A percentile compares a stretch with the other conserved stretches of the same genome.
Conservation (phyloP, 495 filamentous ascomycete genomes). For the Aspergillus carlsbadensis region DNA sequence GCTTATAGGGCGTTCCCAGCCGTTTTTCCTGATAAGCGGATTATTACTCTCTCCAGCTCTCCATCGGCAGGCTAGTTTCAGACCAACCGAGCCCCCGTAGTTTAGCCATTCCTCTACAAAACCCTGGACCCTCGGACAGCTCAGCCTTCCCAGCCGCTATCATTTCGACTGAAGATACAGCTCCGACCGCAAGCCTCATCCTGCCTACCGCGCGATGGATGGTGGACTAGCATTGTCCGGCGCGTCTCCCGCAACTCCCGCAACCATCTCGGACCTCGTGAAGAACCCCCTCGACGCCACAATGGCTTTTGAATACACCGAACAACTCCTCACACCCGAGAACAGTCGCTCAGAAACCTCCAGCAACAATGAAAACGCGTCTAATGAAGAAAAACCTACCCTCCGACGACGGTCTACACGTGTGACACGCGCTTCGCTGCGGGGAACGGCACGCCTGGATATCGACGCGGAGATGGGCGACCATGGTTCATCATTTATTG, state of each 20-base stretch:
- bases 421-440: constrained; percentile 42
- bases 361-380: constrained; percentile 49
- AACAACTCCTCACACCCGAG: constrained; percentile 48
- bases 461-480: constrained; percentile 15
- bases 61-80: constrained; percentile 11
- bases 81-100: constrained; percentile 8
- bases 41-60: constrained; percentile 9
- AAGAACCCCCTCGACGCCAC: constrained; percentile 31
- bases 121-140: neutral
- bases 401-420: constrained; percentile 43
- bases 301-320: constrained; percentile 43
- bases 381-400: constrained; percentile 39
- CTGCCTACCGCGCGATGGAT: constrained; percentile 13
- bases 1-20: neutral
- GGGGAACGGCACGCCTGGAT: constrained; percentile 28
- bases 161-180: neutral
- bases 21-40: constrained; percentile 19
- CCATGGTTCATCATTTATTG: constrained; percentile 14
- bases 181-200: constrained; percentile 3
- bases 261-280: constrained; percentile 32
- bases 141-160: neutral
- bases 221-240: constrained; percentile 17
- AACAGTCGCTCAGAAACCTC: constrained; percentile 51
- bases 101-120: neutral
- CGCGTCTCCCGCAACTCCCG: constrained; percentile 36